These are phyloP conservation scores for Dioscorea cayenensis DNA, from an alignment of 116 monocot species.

Conservation along the genomic window DNA sequence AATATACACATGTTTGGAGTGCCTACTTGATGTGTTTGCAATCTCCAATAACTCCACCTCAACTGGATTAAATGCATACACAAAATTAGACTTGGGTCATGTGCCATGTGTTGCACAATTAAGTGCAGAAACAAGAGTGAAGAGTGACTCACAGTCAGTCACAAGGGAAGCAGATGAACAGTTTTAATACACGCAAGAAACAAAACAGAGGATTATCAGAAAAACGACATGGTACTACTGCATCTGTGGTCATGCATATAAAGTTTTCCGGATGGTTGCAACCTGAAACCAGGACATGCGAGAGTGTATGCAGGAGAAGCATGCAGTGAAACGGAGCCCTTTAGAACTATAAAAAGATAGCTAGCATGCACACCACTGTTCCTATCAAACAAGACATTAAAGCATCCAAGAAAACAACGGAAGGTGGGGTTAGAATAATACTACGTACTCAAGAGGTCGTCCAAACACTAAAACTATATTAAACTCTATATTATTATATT, in stretches of 20 bases:
- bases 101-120: background rate
- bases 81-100: background rate
- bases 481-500: background rate
- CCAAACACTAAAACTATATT: background rate
- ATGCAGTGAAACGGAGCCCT: background rate
- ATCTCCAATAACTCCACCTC: too few species aligned
- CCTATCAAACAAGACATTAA: background rate
- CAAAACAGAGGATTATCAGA: background rate
- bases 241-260: too few species aligned
- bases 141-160: too few species aligned
- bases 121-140: background rate
- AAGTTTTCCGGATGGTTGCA: background rate
- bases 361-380: background rate
- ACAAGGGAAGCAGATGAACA: too few species aligned
- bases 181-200: background rate
- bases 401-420: background rate
- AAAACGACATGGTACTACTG: too few species aligned
- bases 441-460: conserved; percentile 1
- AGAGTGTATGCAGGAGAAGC: too few species aligned
- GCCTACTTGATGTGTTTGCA: too few species aligned
- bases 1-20: too few species aligned
- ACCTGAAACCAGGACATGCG: background rate
- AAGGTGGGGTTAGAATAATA: background rate
- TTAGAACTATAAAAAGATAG: background rate
- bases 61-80: too few species aligned